These are phyloP conservation scores for Cryptococcus deneoformans DNA, from an alignment of 1,284 basidiomycete genomes.

Conservation along the genomic window DNA sequence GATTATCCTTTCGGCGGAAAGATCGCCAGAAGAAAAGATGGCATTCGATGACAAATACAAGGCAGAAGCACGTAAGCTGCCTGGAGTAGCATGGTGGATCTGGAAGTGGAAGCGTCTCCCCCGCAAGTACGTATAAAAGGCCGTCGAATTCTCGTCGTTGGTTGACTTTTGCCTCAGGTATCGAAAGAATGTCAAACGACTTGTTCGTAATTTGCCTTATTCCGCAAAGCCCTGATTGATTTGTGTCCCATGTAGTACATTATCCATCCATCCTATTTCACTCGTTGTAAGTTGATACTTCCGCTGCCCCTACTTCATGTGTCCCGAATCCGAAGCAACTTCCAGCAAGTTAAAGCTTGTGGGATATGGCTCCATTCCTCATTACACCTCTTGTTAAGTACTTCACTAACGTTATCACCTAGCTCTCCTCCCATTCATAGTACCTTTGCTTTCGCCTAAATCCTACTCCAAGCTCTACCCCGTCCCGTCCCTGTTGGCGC, in stretches of 20 bases:
- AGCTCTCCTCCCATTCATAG: conserved; percentile 33
- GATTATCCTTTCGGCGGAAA: conserved; percentile 34
- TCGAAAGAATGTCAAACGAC: conserved; percentile 40
- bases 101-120: conserved; percentile 36
- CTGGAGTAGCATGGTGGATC: conserved; percentile 37
- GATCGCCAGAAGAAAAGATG: conserved; percentile 6
- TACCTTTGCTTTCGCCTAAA: conserved; percentile 42
- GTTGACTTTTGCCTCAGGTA: conserved; percentile 18
- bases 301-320: not conserved
- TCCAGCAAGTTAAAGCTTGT: too few relatives aligned
- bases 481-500: conserved; percentile 25
- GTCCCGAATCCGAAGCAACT: too few relatives aligned
- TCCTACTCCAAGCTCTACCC: conserved; percentile 39
- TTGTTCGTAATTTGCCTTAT: conserved; percentile 19
- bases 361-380: too few relatives aligned
- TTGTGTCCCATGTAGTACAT: conserved; percentile 30
- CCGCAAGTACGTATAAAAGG: not conserved
- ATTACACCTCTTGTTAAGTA: not conserved
- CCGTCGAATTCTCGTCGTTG: not conserved
- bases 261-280: conserved; percentile 37
- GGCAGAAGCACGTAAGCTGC: conserved; percentile 20
- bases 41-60: conserved; percentile 24
- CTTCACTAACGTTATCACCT: not conserved
- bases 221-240: not conserved
- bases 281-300: conserved; percentile 24